These are phyloP conservation scores for Breynia disticha DNA, from an alignment of 441 rosid species.

Conservation along the genomic window DNA sequence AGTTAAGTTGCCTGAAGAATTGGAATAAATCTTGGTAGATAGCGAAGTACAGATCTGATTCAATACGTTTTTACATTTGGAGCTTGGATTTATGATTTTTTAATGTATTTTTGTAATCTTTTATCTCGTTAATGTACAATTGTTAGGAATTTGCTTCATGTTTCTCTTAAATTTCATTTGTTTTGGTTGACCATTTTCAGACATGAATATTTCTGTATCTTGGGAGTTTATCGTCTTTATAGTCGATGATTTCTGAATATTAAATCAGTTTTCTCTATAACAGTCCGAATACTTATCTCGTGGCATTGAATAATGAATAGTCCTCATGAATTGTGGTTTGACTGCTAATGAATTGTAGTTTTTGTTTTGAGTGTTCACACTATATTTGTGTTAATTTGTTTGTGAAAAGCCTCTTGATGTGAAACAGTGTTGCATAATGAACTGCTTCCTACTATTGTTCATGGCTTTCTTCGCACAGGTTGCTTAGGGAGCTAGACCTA, in stretches of 20 bases:
- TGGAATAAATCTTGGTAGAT: too few relatives aligned
- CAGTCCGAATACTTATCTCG: too few relatives aligned
- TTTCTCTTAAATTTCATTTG: background rate
- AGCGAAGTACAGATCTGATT: background rate
- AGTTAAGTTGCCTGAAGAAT: too few relatives aligned
- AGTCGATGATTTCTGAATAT: too few relatives aligned
- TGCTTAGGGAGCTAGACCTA: constrained; percentile 78
- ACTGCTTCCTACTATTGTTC: background rate
- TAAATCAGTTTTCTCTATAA: too few relatives aligned
- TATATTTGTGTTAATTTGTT: background rate
- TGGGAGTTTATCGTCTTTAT: background rate
- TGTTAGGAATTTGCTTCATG: background rate
- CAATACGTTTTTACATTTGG: background rate
- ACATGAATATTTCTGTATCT: background rate
- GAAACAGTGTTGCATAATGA: too few relatives aligned
- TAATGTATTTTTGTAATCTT: background rate
- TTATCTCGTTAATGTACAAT: background rate
- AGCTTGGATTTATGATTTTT: background rate
- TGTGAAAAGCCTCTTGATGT: too few relatives aligned
- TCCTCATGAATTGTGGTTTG: too few relatives aligned
- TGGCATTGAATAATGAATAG: too few relatives aligned
- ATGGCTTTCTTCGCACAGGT: constrained; percentile 28
- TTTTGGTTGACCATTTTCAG: background rate
- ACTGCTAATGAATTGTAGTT: too few relatives aligned
- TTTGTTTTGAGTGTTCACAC: background rate